phyloP scores from a whole-genome alignment of 2,329 filamentous ascomycete species.

The Ophiostoma novo-ulmi region DNA sequence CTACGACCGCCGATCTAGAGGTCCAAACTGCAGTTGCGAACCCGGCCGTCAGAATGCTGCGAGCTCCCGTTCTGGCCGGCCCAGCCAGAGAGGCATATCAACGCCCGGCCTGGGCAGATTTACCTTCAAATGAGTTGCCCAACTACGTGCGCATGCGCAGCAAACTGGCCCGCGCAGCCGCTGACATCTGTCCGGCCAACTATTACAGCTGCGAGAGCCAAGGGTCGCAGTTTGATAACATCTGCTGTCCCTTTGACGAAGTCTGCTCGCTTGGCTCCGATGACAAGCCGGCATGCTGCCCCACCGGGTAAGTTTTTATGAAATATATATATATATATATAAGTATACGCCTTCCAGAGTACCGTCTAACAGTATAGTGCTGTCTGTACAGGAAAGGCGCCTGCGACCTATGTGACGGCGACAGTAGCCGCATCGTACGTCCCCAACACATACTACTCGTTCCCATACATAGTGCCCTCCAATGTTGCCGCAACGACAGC shows the following conservation, averaged over 20 bases:
- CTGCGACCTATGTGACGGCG: constrained; percentile 36
- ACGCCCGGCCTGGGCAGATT: background rate
- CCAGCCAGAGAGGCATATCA: background rate
- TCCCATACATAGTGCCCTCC: constrained; percentile 47
- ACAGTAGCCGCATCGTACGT: constrained; percentile 46
- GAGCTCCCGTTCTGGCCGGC: background rate
- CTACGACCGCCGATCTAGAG: background rate
- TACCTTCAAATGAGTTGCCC: background rate
- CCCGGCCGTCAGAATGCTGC: background rate
- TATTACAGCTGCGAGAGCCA: constrained; percentile 48
- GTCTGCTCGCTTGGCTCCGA: constrained; percentile 46
- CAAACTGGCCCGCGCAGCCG: background rate
- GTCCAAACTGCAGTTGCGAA: background rate
- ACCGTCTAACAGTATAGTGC: constrained; percentile 45
- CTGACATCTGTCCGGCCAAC: constrained; percentile 41
- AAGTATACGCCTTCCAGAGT: too few relatives aligned
- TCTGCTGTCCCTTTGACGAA: constrained; percentile 51
- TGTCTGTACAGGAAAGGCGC: constrained; percentile 54
- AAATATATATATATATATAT: too few relatives aligned
- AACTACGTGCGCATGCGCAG: background rate
- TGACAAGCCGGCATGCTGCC: constrained; percentile 51
- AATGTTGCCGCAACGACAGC: constrained; percentile 35
- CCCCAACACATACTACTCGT: constrained; percentile 54
- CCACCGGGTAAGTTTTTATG: constrained; percentile 40
- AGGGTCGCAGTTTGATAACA: constrained; percentile 43